Percentiles rank a stretch among this genome's conserved stretches.
phyloP scores from a whole-genome alignment of 805 yeast genomes.

The Candida railenensis region DNA sequence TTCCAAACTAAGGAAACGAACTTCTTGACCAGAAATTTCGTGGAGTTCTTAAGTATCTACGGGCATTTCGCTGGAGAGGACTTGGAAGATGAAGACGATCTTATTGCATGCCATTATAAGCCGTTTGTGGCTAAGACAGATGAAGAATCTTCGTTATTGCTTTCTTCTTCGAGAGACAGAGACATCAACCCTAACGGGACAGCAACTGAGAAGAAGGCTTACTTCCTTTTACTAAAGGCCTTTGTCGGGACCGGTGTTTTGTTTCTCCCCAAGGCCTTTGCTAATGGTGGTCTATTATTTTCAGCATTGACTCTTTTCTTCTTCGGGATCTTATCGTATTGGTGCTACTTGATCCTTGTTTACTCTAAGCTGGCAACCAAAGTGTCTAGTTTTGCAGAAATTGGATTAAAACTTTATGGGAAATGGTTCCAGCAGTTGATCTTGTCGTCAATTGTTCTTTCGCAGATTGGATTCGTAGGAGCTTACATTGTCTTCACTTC shows the following conservation, averaged over 20 bases:
- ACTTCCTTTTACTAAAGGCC: slow-evolving; percentile 67
- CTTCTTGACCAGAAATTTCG: slow-evolving; percentile 65
- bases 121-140: slow-evolving; percentile 17
- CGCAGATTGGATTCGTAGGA: slow-evolving; percentile 79
- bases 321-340: slow-evolving; percentile 70
- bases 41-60: slow-evolving; percentile 74
- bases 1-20: slow-evolving; percentile 32
- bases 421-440: slow-evolving; percentile 62
- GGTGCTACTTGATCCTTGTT: slow-evolving; percentile 72
- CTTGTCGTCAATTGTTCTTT: slow-evolving; percentile 59
- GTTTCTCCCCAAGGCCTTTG: slow-evolving; percentile 67
- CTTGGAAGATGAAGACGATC: slow-evolving; percentile 65
- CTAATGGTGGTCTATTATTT: slow-evolving; percentile 70
- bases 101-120: slow-evolving; percentile 47
- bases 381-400: slow-evolving; percentile 78
- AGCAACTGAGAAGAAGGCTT: slow-evolving; percentile 72
- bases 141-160: slow-evolving; percentile 34
- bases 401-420: slow-evolving; percentile 66
- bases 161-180: slow-evolving; percentile 2
- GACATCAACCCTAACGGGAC: slow-evolving; percentile 50
- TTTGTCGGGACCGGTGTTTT: slow-evolving; percentile 77
- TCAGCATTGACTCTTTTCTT: slow-evolving; percentile 50
- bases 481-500: slow-evolving; percentile 80
- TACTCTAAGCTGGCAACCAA: slow-evolving; percentile 55
- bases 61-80: slow-evolving; percentile 89